Evolutionary conservation across 192 early-diverging fungal genomes (phyloP).

Genomic region (Coemansia sp.): DNA sequence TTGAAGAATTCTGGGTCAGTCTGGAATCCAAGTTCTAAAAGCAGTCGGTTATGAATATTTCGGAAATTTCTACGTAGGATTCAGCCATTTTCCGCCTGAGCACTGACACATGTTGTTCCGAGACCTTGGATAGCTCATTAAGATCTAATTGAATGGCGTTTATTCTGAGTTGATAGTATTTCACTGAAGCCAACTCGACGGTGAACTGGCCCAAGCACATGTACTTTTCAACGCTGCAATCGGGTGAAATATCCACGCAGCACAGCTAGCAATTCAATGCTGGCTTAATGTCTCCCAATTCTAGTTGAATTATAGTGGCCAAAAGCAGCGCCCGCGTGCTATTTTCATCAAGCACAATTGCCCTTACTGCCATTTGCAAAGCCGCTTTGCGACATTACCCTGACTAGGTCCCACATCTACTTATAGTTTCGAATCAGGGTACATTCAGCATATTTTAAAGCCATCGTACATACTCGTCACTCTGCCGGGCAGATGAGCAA

Average conservation of each 20-base stretch:
- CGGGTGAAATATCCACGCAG: conserved; percentile 61
- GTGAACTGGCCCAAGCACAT: conserved; percentile 84
- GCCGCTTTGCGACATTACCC: background rate
- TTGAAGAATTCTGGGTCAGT: conserved; percentile 76
- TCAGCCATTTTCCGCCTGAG: conserved; percentile 70
- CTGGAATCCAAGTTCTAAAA: conserved; percentile 61
- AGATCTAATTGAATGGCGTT: conserved; percentile 61
- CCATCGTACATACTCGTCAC: too few relatives aligned
- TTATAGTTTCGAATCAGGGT: background rate
- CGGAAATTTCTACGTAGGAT: conserved; percentile 89
- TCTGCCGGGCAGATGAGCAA: too few relatives aligned
- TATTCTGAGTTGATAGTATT: conserved; percentile 68
- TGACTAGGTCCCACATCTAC: background rate
- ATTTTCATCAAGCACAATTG: conserved; percentile 59
- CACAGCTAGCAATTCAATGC: conserved; percentile 58
- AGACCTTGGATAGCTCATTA: conserved; percentile 19
- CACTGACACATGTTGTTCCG: conserved; percentile 42
- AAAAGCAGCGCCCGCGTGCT: conserved; percentile 63
- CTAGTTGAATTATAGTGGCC: conserved; percentile 73
- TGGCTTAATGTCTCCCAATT: conserved; percentile 63
- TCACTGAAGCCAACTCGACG: conserved; percentile 62
- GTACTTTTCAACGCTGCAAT: conserved; percentile 71
- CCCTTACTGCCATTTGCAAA: conserved; percentile 64
- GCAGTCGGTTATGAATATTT: conserved; percentile 96
- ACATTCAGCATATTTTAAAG: too few relatives aligned